Percentiles rank a stretch among this genome's conserved stretches.
Conservation (phyloP, 1,139 yeast species). For the Meyerozyma guilliermondii region DNA sequence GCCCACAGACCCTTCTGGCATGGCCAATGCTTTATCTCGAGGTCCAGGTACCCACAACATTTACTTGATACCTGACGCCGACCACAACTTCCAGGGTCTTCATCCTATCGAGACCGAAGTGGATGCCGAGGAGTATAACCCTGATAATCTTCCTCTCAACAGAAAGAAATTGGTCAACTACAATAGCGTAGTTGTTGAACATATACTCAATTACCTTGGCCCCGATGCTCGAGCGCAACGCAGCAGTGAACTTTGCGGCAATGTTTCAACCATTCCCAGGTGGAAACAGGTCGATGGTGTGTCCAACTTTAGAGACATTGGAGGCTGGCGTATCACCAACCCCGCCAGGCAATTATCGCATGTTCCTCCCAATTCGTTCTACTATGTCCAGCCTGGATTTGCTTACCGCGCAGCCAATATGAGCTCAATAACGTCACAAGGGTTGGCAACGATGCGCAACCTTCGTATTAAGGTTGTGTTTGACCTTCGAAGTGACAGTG, state of each 20-base stretch:
- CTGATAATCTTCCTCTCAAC: conserved; percentile 37
- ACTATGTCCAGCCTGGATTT: conserved; percentile 49
- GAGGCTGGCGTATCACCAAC: conserved; percentile 57
- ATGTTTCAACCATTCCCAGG: conserved; percentile 40
- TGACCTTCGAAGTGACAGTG: conserved; percentile 67
- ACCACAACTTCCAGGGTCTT: conserved; percentile 72
- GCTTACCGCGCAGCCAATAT: conserved; percentile 65
- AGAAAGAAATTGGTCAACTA: conserved; percentile 48
- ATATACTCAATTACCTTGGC: conserved; percentile 48
- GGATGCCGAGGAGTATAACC: conserved; percentile 29
- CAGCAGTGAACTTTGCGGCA: conserved; percentile 35
- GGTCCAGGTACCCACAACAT: conserved; percentile 51
- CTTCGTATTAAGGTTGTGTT: conserved; percentile 55
- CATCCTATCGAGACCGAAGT: conserved; percentile 24
- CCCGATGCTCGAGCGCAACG: conserved; percentile 48
- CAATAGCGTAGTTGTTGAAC: conserved; percentile 49
- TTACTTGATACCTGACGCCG: conserved; percentile 60
- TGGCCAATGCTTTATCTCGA: conserved; percentile 50
- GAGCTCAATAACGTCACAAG: conserved; percentile 42
- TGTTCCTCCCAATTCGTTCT: conserved; percentile 9
- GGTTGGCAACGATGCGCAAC: conserved; percentile 32
- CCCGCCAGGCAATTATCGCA: conserved; percentile 21
- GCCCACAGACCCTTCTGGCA: conserved; percentile 52
- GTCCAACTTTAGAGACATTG: conserved; percentile 71
- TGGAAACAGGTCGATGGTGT: conserved; percentile 68